phyloP scores from a whole-genome alignment of 2,329 filamentous ascomycete genomes.

The Beauveria scarabaeidicola region DNA sequence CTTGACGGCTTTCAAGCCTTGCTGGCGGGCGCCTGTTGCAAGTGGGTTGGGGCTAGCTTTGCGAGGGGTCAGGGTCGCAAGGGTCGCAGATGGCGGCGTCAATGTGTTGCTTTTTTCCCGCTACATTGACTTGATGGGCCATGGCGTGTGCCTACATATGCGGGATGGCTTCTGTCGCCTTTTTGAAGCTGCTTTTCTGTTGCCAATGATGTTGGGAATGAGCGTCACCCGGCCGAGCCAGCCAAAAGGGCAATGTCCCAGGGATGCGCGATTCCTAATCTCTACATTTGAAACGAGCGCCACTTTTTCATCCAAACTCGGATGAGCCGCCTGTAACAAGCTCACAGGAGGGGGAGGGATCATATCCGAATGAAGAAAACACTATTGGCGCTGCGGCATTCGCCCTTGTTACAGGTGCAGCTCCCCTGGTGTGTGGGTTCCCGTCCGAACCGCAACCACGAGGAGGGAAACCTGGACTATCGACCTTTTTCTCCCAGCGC shows the following conservation, averaged over 20 bases:
- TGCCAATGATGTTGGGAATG: neutral
- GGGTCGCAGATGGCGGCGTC: too few species aligned
- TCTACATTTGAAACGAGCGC: conserved; percentile 5
- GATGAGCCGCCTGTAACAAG: neutral
- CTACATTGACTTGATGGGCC: too few species aligned
- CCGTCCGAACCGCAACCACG: neutral
- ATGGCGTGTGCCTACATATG: too few species aligned
- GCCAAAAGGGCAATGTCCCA: neutral
- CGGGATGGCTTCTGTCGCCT: too few species aligned
- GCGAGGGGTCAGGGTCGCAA: too few species aligned
- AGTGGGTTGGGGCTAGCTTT: too few species aligned
- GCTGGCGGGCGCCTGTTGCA: too few species aligned
- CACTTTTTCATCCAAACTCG: neutral
- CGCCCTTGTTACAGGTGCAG: neutral
- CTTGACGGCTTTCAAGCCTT: too few species aligned
- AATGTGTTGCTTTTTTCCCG: too few species aligned
- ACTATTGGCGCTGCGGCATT: neutral
- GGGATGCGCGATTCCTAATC: conserved; percentile 2
- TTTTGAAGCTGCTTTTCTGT: neutral
- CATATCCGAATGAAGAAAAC: neutral
- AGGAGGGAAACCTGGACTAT: neutral
- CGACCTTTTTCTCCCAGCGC: neutral
- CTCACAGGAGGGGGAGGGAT: neutral
- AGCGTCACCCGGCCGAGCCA: too few species aligned
- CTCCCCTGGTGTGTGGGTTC: neutral